Base-by-base conservation (phyloP, 495 filamentous ascomycete genomes). In the Podospora sp. region DNA sequence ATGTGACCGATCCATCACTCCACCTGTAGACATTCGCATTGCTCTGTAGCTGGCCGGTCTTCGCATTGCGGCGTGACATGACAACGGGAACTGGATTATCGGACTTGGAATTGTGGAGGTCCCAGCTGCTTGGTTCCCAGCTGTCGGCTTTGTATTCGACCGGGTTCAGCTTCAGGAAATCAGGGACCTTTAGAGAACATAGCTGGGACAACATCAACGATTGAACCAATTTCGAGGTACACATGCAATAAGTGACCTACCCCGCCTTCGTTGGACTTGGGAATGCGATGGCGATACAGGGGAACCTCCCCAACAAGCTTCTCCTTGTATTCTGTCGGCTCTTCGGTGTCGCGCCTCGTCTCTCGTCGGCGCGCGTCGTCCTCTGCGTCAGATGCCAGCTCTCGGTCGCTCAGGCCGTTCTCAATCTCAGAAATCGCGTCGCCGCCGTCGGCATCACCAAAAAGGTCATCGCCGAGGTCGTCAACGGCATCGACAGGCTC, bases 1-100 rank as follows among this genome's bases (percentile, higher is more conserved):
- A 81, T 18, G 94, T 96, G 27, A 93, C 77, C 6, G 91, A 93
- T 46, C 92, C 92, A 72, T 96, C 92, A 66, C 90, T 91, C 92
- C 92, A 96, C 66, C 85, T 86, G 64, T 92, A 86, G 27, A 94
- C 80, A 55, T 90, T 86, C 6, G 92, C 85, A 75, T 95, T 95
- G 40, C 91, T 94, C 71, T 91, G 86, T 12, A 92, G 79, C 40
- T 85, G 75, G 61, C 77, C 77, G 0, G 80, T 82, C 25, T 75
- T 72, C 0, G 74, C 68, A 53, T 83, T 78, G 53, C 76, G 78
- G 40, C 77, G 77, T 68, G 76, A 81, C 25, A 81, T 76, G 53
- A 79, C 73, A 6, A 76, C 68, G 21, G 77, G 77, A 27, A 79
- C 73, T 18, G 78, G 80, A 59, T 73, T 75, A 12, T 80, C 77